These are phyloP conservation scores for Cucumis hystrix DNA, from an alignment of 306 rosid species.

Conservation along the genomic window DNA sequence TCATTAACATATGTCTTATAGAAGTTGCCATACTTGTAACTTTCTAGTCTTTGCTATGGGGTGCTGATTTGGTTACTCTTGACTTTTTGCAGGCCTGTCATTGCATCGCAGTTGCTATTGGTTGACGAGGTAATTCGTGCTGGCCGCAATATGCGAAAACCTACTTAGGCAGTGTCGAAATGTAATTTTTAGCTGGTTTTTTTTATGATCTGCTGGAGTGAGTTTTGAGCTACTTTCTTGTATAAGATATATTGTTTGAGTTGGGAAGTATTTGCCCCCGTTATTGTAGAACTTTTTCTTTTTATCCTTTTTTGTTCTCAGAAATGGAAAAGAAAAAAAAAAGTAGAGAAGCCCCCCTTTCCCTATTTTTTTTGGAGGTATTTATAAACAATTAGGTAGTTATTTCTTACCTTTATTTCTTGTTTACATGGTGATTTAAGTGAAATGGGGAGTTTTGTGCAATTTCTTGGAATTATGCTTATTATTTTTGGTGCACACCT, in stretches of 20 bases:
- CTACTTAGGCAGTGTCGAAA: conserved; percentile 23
- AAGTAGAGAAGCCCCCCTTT: not conserved
- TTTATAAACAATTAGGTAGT: not conserved
- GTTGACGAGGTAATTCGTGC: conserved; percentile 98
- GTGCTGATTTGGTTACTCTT: not conserved
- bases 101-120: conserved; percentile 79
- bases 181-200: not conserved
- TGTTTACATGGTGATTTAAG: not conserved
- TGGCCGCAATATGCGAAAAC: conserved; percentile 95
- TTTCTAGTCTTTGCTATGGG: not conserved
- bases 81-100: conserved; percentile 63
- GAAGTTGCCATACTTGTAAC: not conserved
- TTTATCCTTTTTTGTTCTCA: not conserved
- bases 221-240: not conserved
- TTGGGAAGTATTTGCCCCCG: not conserved
- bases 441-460: not conserved
- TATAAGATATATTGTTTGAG: not conserved
- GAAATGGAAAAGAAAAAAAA: not conserved
- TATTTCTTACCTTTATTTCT: not conserved
- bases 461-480: not conserved
- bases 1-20: not conserved
- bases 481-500: not conserved
- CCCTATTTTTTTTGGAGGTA: not conserved
- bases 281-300: not conserved
- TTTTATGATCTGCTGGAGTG: not conserved